These are phyloP conservation scores for Zelopaecilomyces penicillatus DNA, from an alignment of 2,329 filamentous ascomycete species.

Conservation along the genomic window DNA sequence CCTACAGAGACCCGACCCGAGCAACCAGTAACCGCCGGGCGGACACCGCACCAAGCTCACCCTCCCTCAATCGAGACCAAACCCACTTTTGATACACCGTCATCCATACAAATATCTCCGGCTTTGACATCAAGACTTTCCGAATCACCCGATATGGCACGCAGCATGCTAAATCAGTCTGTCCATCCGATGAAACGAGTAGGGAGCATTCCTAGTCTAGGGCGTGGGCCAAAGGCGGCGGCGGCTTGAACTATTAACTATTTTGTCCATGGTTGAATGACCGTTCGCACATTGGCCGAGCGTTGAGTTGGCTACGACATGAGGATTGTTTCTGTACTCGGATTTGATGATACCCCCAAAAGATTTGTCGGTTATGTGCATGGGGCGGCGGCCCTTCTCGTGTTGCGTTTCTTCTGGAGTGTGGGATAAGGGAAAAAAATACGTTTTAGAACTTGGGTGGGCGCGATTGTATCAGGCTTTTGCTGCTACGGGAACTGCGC, in stretches of 20 bases:
- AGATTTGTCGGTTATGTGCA: conserved; percentile 15
- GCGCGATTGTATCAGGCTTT: conserved; percentile 6
- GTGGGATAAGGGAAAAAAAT: conserved; percentile 5
- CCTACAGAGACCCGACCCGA: conserved; percentile 11
- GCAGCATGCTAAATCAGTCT: conserved; percentile 25
- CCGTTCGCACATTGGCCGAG: neutral
- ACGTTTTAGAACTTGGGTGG: conserved; percentile 6
- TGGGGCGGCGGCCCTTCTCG: conserved; percentile 12
- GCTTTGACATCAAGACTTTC: conserved; percentile 20
- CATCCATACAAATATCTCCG: conserved; percentile 19
- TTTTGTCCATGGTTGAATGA: conserved; percentile 3
- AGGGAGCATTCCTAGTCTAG: conserved; percentile 20
- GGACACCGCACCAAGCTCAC: conserved; percentile 15
- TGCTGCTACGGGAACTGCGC: neutral
- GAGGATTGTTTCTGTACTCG: conserved; percentile 18
- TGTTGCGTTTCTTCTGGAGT: conserved; percentile 4
- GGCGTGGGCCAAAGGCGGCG: conserved; percentile 27
- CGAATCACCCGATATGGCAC: conserved; percentile 37
- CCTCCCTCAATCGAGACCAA: conserved; percentile 16
- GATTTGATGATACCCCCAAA: conserved; percentile 32
- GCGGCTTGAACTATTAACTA: conserved; percentile 18
- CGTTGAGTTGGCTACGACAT: conserved; percentile 3
- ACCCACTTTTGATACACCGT: conserved; percentile 14
- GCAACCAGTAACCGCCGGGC: conserved; percentile 7
- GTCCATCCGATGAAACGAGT: conserved; percentile 26